These are phyloP conservation scores for Zymoseptoria crescenta DNA, from an alignment of 2,329 filamentous ascomycete species.

Conservation along the genomic window DNA sequence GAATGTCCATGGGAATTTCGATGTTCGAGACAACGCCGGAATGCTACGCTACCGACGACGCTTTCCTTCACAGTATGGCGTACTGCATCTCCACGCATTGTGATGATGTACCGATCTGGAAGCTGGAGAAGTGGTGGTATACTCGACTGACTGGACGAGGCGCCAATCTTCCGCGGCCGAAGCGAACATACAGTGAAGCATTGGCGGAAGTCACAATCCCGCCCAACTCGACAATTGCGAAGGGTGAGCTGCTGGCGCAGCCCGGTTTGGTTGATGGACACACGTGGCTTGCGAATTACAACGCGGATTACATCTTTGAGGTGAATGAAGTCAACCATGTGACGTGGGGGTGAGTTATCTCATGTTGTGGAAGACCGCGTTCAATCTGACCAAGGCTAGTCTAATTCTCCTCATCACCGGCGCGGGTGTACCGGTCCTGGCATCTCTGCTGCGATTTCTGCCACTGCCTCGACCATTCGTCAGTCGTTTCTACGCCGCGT, in stretches of 20 bases:
- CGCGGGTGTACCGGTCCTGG: constrained; percentile 12
- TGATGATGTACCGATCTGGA: constrained; percentile 14
- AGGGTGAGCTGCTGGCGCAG: constrained; percentile 21
- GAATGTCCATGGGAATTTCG: constrained; percentile 7
- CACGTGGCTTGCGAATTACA: constrained; percentile 23
- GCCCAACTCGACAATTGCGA: constrained; percentile 11
- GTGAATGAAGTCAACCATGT: constrained; percentile 25
- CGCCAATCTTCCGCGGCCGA: constrained; percentile 13
- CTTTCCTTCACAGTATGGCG: constrained; percentile 25
- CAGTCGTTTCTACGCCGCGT: constrained; percentile 9
- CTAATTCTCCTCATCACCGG: constrained; percentile 17
- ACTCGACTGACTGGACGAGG: constrained; percentile 12
- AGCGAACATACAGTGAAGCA: constrained; percentile 21
- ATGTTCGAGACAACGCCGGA: constrained; percentile 14
- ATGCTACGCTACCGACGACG: constrained; percentile 25
- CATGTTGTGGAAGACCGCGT: not conserved
- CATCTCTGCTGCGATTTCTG: constrained; percentile 13
- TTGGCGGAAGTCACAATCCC: constrained; percentile 20
- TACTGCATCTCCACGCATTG: constrained; percentile 26
- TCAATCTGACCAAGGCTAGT: constrained; percentile 5
- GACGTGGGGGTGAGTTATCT: not conserved
- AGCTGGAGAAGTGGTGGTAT: constrained; percentile 26
- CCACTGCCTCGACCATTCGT: constrained; percentile 8
- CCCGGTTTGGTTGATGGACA: constrained; percentile 27
- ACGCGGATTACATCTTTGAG: constrained; percentile 25